These are phyloP conservation scores for Cordia subcordata DNA, from an alignment of 257 asterid genomes.

Conservation along the genomic window DNA sequence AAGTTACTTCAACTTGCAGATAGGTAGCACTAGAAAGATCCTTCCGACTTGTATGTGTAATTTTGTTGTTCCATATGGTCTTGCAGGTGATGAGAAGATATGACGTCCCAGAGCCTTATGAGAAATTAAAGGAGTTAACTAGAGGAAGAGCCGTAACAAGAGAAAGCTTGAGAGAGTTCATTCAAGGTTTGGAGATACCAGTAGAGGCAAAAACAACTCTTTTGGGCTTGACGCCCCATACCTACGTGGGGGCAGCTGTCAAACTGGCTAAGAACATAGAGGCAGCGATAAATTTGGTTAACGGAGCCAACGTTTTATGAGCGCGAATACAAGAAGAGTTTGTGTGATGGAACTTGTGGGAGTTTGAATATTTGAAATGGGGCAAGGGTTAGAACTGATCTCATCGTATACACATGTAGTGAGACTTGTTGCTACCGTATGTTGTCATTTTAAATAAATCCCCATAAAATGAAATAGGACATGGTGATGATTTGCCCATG, in stretches of 20 bases:
- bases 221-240: constrained; percentile 65
- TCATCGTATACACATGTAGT: too few species aligned
- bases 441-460: too few species aligned
- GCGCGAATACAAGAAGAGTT: too few species aligned
- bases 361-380: too few species aligned
- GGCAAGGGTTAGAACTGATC: too few species aligned
- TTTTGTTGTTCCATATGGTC: not conserved
- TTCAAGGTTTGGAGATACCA: constrained; percentile 63
- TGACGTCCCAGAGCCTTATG: constrained; percentile 87
- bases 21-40: too few species aligned
- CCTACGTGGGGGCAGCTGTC: constrained; percentile 57
- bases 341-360: too few species aligned
- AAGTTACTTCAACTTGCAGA: too few species aligned
- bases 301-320: constrained; percentile 14
- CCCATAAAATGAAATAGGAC: too few species aligned
- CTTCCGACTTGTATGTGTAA: not conserved
- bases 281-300: constrained; percentile 17
- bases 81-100: constrained; percentile 85
- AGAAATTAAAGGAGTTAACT: constrained; percentile 87
- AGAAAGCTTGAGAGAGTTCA: constrained; percentile 69
- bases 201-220: constrained; percentile 55
- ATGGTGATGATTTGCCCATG: too few species aligned
- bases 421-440: too few species aligned
- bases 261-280: constrained; percentile 37
- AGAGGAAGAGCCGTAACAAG: constrained; percentile 76